These are phyloP conservation scores for Paramecium primaurelia DNA, from an alignment of 73 alveolate genomes.

Conservation along the genomic window DNA sequence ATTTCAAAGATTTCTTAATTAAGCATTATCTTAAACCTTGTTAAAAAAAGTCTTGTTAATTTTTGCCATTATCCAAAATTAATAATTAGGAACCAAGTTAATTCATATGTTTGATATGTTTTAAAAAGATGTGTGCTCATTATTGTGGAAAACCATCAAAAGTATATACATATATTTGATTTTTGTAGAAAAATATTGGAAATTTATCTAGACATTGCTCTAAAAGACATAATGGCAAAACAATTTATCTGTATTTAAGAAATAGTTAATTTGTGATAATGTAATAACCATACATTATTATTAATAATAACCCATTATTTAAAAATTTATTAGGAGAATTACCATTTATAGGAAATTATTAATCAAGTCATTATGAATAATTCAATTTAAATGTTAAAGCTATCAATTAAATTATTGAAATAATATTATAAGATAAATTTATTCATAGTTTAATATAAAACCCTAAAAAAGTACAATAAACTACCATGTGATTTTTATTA, in stretches of 20 bases:
- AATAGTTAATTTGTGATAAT: background rate
- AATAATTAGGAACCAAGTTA: background rate
- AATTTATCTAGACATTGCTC: background rate
- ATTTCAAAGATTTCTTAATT: background rate
- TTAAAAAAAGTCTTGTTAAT: background rate
- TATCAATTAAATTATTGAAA: background rate
- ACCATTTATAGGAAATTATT: background rate
- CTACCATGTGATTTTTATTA: background rate
- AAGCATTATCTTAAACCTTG: background rate
- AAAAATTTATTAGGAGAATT: background rate
- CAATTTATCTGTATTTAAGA: background rate
- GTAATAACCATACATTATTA: background rate
- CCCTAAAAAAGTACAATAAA: background rate
- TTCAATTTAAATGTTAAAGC: background rate
- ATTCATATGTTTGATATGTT: background rate
- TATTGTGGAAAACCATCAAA: background rate
- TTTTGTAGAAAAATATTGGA: background rate
- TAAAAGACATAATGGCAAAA: background rate
- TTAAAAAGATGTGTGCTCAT: background rate
- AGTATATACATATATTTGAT: background rate
- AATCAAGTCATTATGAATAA: background rate
- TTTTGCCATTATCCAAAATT: background rate
- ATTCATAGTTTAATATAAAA: background rate
- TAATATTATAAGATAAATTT: background rate
- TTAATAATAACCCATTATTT: background rate